These are phyloP conservation scores for Wallacemonas rigidus DNA, from an alignment of 208 protist genomes.

Conservation along the genomic window DNA sequence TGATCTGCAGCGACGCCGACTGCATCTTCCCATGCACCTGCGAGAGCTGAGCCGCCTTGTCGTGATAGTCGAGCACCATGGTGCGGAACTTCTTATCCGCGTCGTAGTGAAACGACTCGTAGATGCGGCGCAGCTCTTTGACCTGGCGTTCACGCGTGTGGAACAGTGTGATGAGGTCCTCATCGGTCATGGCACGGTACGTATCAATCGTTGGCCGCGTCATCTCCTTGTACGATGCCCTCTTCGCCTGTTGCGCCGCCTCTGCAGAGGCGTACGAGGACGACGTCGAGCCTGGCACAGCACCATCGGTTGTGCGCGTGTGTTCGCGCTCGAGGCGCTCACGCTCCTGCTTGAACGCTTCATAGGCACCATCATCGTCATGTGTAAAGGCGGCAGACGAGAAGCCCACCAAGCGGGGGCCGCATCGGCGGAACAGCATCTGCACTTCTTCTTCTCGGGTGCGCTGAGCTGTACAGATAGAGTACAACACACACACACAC, in stretches of 20 bases:
- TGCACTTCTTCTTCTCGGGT: neutral
- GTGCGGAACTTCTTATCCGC: conserved; percentile 76
- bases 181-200: conserved; percentile 62
- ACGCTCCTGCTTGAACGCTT: conserved; percentile 25
- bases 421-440: conserved; percentile 26
- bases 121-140: conserved; percentile 61
- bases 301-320: conserved; percentile 13
- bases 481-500: no score
- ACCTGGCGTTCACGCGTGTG: conserved; percentile 60
- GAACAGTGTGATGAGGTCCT: conserved; percentile 58
- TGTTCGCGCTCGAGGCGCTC: conserved; percentile 28
- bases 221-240: conserved; percentile 14
- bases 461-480: no score
- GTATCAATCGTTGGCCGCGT: conserved; percentile 71
- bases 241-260: neutral
- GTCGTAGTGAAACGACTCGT: conserved; percentile 88
- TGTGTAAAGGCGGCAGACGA: conserved; percentile 80
- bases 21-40: conserved; percentile 90
- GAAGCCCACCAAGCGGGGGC: conserved; percentile 38
- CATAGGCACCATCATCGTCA: conserved; percentile 46
- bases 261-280: neutral
- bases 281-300: neutral
- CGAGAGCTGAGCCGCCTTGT: conserved; percentile 86
- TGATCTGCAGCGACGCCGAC: conserved; percentile 70
- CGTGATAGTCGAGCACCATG: conserved; percentile 90